phyloP scores from a whole-genome alignment of 345 rosid genomes.

The Firmiana major region DNA sequence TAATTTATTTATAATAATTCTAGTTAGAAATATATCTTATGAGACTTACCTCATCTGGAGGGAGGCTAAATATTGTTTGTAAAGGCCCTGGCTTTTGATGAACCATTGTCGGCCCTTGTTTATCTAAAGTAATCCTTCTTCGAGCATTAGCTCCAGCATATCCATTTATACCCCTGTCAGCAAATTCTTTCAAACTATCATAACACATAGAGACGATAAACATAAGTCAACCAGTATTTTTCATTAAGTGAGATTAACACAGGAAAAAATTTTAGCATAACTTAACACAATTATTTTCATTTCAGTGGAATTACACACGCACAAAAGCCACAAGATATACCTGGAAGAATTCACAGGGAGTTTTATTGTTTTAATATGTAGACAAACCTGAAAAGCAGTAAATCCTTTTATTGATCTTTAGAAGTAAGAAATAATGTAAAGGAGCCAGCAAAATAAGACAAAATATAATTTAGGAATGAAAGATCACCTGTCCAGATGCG shows the following conservation, averaged over 20 bases:
- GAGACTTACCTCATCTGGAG: slow-evolving; percentile 73
- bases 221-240: not conserved
- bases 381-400: slow-evolving; percentile 70
- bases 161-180: slow-evolving; percentile 58
- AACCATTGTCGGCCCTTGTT: slow-evolving; percentile 89
- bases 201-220: not conserved
- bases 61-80: slow-evolving; percentile 89
- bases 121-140: slow-evolving; percentile 64
- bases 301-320: not conserved
- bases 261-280: not conserved
- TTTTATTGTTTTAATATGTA: slow-evolving; percentile 72
- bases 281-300: not conserved
- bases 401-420: slow-evolving; percentile 16
- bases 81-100: slow-evolving; percentile 94
- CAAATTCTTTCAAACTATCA: slow-evolving; percentile 19
- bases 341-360: slow-evolving; percentile 59
- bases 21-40: slow-evolving; percentile 8
- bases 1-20: slow-evolving; percentile 1
- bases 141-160: slow-evolving; percentile 67
- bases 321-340: slow-evolving; percentile 32
- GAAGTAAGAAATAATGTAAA: slow-evolving; percentile 8
- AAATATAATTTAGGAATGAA: slow-evolving; percentile 19
- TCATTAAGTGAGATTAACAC: not conserved
- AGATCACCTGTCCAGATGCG: slow-evolving; percentile 83
- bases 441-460: not conserved